Evolutionary conservation across 768 basidiomycete genomes (phyloP).

Genomic region (Cubamyces lactineus): DNA sequence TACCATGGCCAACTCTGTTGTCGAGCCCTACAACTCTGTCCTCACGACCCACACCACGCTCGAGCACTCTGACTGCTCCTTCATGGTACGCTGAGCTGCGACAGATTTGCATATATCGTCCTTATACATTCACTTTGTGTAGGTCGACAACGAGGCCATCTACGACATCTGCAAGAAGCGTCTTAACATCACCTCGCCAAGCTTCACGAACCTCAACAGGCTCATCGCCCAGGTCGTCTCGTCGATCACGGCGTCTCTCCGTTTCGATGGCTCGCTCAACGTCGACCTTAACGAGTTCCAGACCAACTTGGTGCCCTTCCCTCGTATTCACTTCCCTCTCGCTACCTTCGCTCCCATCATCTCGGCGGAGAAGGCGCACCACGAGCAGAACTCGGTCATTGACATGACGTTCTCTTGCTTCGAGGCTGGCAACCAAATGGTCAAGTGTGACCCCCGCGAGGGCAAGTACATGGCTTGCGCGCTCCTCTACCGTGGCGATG

Average conservation of each 20-base stretch:
- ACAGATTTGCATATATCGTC: neutral
- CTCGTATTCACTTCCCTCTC: conserved; percentile 70
- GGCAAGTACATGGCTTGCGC: conserved; percentile 84
- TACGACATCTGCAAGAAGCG: conserved; percentile 67
- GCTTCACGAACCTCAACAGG: conserved; percentile 68
- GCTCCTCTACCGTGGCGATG: conserved; percentile 74
- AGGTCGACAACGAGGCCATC: conserved; percentile 67
- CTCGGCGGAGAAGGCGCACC: conserved; percentile 63
- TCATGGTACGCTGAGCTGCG: conserved; percentile 69
- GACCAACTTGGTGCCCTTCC: conserved; percentile 71
- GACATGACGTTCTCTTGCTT: conserved; percentile 79
- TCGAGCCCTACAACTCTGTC: conserved; percentile 98
- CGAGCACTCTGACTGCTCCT: conserved; percentile 99
- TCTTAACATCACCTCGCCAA: conserved; percentile 57
- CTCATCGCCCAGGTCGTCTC: conserved; percentile 68
- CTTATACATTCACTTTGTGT: neutral
- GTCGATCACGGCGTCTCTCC: conserved; percentile 50
- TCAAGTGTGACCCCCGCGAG: conserved; percentile 78
- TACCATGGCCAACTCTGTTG: conserved; percentile 92
- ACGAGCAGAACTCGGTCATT: conserved; percentile 71
- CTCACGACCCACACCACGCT: conserved; percentile 98
- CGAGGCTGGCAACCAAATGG: conserved; percentile 79
- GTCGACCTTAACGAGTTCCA: conserved; percentile 75
- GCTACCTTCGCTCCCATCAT: conserved; percentile 70
- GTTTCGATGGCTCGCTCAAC: conserved; percentile 69